Conservation (phyloP, 2,329 filamentous ascomycete genomes). For the Neonectria punicea region DNA sequence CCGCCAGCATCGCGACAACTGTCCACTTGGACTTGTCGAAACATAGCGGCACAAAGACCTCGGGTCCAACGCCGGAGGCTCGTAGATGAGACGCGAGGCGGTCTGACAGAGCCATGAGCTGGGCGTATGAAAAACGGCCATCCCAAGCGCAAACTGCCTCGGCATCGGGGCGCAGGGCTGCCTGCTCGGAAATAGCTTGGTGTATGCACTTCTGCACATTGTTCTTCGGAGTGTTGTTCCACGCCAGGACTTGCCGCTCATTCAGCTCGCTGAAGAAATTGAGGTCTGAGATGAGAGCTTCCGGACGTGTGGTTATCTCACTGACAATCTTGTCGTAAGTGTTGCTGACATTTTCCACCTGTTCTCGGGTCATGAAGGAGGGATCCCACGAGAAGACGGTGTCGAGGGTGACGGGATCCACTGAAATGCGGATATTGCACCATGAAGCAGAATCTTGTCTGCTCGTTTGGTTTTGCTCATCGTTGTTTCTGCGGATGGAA, state of each 20-base stretch:
- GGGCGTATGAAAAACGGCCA: constrained; percentile 53
- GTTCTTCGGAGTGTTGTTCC: constrained; percentile 30
- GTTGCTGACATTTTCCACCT: constrained; percentile 58
- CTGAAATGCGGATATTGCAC: constrained; percentile 33
- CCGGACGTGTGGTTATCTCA: constrained; percentile 52
- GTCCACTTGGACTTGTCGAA: constrained; percentile 46
- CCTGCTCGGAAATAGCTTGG: constrained; percentile 52
- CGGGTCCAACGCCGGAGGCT: constrained; percentile 36
- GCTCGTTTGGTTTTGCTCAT: constrained; percentile 16
- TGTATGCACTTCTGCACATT: constrained; percentile 54
- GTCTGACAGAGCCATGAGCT: constrained; percentile 53
- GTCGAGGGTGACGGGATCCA: constrained; percentile 31
- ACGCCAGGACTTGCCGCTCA: constrained; percentile 57
- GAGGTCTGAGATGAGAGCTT: constrained; percentile 53
- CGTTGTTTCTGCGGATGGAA: constrained; percentile 42
- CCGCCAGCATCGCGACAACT: constrained; percentile 41
- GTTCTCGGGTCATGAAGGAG: constrained; percentile 52
- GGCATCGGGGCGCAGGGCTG: constrained; percentile 45
- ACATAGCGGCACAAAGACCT: constrained; percentile 42
- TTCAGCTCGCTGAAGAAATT: constrained; percentile 62
- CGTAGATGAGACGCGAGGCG: constrained; percentile 45
- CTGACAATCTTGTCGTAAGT: constrained; percentile 62
- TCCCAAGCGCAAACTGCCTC: constrained; percentile 58
- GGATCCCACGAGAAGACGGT: constrained; percentile 48
- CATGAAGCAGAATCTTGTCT: background rate